Percentiles rank a stretch among this genome's conserved stretches.
Evolutionary conservation across 108 stramenopile genomes (phyloP).

Genomic region (Fragilariopsis cylindrus): DNA sequence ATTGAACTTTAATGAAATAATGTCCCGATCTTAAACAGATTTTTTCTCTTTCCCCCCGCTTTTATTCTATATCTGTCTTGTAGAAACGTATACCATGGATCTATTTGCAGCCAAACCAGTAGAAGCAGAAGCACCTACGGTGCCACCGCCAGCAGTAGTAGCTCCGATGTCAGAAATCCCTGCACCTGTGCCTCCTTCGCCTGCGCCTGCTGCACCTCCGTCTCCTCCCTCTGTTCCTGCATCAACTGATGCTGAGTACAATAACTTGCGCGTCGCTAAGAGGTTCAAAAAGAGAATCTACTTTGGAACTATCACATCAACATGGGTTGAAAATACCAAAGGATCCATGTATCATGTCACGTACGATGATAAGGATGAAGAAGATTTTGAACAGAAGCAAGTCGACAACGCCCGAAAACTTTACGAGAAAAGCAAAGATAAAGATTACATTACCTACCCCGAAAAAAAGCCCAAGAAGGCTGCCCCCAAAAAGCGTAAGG

Average conservation of each 20-base stretch:
- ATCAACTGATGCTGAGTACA: neutral
- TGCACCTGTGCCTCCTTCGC: neutral
- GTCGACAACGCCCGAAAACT: neutral
- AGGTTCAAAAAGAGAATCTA: conserved; percentile 1
- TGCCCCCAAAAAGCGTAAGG: neutral
- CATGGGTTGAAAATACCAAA: neutral
- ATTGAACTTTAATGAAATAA: no score
- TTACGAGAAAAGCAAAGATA: conserved; percentile 5
- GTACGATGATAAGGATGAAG: conserved; percentile 18
- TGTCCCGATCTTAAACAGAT: no score
- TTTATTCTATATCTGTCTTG: no score
- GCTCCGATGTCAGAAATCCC: neutral
- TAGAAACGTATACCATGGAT: no score
- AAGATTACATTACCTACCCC: neutral
- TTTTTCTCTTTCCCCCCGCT: no score
- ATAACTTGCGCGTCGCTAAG: conserved; percentile 4
- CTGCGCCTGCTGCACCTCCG: neutral
- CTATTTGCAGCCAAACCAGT: no score
- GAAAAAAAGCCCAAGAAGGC: neutral
- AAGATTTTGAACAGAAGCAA: conserved; percentile 11
- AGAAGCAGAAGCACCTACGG: no score
- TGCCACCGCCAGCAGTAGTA: no score
- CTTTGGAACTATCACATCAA: neutral
- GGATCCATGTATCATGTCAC: conserved; percentile 3
- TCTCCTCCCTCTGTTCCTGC: neutral